Conservation (phyloP, 495 filamentous ascomycete species). For the Pyrenopolyporus hunteri region DNA sequence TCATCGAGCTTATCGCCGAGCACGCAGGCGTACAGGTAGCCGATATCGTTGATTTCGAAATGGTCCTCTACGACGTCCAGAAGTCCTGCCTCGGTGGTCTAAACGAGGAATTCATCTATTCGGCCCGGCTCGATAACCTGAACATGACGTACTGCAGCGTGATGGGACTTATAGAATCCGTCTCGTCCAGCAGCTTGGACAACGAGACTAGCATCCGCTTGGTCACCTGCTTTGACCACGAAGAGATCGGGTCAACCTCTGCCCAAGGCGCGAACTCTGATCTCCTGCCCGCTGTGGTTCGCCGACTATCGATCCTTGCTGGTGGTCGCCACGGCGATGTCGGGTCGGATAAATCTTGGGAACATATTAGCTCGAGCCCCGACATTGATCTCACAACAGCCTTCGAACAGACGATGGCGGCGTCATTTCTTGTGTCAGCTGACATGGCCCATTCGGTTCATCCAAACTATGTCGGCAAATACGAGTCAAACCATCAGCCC, state of each 20-base stretch:
- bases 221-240: slow-evolving; percentile 93
- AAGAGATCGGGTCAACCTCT: slow-evolving; percentile 90
- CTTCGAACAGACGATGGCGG: slow-evolving; percentile 89
- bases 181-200: slow-evolving; percentile 63
- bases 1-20: slow-evolving; percentile 85
- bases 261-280: slow-evolving; percentile 95
- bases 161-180: slow-evolving; percentile 78
- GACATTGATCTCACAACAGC: slow-evolving; percentile 69
- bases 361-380: slow-evolving; percentile 56
- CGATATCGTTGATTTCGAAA: slow-evolving; percentile 90
- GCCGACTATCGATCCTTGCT: slow-evolving; percentile 82
- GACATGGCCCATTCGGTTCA: slow-evolving; percentile 97
- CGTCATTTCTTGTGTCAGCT: slow-evolving; percentile 93
- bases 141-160: slow-evolving; percentile 92
- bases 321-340: slow-evolving; percentile 48
- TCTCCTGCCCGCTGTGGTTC: slow-evolving; percentile 84
- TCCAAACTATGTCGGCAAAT: slow-evolving; percentile 91
- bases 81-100: slow-evolving; percentile 86
- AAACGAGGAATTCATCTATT: slow-evolving; percentile 93
- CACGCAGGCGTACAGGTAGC: slow-evolving; percentile 70
- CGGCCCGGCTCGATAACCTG: slow-evolving; percentile 89
- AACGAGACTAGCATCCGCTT: slow-evolving; percentile 83
- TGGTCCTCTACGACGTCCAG: slow-evolving; percentile 95
- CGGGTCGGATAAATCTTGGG: slow-evolving; percentile 56
- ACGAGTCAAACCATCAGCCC: slow-evolving; percentile 87